Conservation (phyloP, 257 asterid species). For the Perilla frutescens region DNA sequence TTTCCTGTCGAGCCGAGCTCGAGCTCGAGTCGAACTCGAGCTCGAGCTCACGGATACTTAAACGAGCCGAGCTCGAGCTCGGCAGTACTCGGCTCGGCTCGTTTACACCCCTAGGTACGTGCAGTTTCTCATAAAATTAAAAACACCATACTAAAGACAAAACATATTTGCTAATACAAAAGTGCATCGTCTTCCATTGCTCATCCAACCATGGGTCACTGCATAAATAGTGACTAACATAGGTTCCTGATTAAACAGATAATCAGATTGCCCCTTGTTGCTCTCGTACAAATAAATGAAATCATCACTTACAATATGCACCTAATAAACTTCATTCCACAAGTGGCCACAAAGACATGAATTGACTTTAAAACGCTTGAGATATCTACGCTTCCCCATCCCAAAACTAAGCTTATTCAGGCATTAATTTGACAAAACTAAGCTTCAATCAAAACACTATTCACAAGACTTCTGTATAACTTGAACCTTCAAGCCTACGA, state of each 20-base stretch:
- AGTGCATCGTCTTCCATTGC: not conserved
- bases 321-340: not conserved
- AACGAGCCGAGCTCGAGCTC: too few relatives aligned
- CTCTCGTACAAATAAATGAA: not conserved
- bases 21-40: too few relatives aligned
- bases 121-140: not conserved
- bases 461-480: not conserved
- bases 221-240: not conserved
- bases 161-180: not conserved
- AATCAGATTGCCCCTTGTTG: not conserved
- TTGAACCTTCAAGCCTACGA: not conserved
- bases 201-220: constrained; percentile 1
- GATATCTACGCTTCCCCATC: not conserved
- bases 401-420: not conserved
- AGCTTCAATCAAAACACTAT: not conserved
- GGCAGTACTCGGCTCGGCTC: too few relatives aligned
- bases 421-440: not conserved
- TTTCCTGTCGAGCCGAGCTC: too few relatives aligned
- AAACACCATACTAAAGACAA: not conserved
- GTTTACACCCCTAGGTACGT: too few relatives aligned
- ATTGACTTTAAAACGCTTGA: not conserved
- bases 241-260: not conserved
- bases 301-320: not conserved
- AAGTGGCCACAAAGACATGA: constrained; percentile 1
- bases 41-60: too few relatives aligned